Evolutionary conservation across 306 rosid genomes (phyloP), one percentile per base, ranked within the genome.

Genomic region (Vigna hirtella): DNA sequence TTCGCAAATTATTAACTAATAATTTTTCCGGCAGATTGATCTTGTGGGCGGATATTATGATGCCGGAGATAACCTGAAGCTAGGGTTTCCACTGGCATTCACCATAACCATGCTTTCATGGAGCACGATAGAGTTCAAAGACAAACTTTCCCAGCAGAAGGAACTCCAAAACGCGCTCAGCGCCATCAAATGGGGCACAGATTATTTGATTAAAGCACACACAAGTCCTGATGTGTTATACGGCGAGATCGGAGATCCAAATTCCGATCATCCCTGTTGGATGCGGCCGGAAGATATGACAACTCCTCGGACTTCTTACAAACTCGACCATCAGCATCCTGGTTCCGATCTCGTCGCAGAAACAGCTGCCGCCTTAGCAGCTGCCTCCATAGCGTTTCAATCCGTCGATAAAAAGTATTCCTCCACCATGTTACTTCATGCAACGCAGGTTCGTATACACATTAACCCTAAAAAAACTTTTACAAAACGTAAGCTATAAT

Each of bases 11-110:
- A 36, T 36, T 36, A 36, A 2, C 2, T 40, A 42, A 7, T 9
- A 26, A 7, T 9, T 42, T 2, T 42, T 42, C 13, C 9, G 1
- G 18, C 51, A 90, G 85, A 71, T 86, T 20, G 80, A 89, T 12
- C 86, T 93, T 2, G 73, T 42, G 4, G 97, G 97, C 2, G 97
- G 97, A 18, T 90, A 93, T 62, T 90, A 93, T 7, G 97, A 93
- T 26, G 93, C 96, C 0, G 97, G 93, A 30, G 93, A 92, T 85
- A 90, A 90, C 17, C 50, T 83, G 0, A 93, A 93, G 42, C 78
- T 85, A 11, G 90, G 91, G 28, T 87, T 93, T 66, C 92, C 97
- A 5, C 50, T 93, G 80, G 96, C 93, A 5, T 93, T 83, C 70
- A 77, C 93, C 0, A 79, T 90, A 66, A 89, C 97, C 0, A 87